phyloP scores from a whole-genome alignment of 1,284 basidiomycete species.

The Ganoderma leucocontextum region DNA sequence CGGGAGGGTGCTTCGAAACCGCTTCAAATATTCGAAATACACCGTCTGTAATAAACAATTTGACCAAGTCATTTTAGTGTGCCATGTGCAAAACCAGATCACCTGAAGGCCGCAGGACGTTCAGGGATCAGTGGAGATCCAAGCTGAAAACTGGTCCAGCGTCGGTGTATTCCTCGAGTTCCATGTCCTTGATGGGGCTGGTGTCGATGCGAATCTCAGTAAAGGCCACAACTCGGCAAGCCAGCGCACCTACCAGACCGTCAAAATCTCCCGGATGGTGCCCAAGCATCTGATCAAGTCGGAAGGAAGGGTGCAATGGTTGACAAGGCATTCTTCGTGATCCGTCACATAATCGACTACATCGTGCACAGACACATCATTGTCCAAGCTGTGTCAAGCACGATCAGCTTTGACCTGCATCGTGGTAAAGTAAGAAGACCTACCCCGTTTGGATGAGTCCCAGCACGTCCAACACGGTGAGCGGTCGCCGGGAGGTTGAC shows the following conservation, averaged over 20 bases:
- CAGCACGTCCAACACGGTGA: constrained; percentile 11
- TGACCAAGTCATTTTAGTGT: too few relatives aligned
- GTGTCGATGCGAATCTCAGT: not conserved
- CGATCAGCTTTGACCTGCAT: not conserved
- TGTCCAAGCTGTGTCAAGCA: not conserved
- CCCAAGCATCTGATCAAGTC: not conserved
- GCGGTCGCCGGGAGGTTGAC: not conserved
- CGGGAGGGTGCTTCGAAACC: too few relatives aligned
- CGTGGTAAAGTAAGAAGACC: not conserved
- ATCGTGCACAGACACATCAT: not conserved
- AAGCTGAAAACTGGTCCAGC: not conserved
- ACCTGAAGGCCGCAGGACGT: not conserved
- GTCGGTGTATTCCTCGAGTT: not conserved
- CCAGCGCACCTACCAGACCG: not conserved
- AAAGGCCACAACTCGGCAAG: not conserved
- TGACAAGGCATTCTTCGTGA: not conserved
- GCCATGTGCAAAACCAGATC: too few relatives aligned
- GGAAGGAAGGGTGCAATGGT: not conserved
- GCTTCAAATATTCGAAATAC: too few relatives aligned
- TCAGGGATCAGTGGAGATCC: not conserved
- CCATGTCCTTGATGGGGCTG: not conserved
- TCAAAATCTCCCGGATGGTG: constrained; percentile 5
- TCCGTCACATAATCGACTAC: not conserved
- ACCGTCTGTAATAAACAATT: too few relatives aligned
- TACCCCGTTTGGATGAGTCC: not conserved